These are phyloP conservation scores for Alternaria sp. DNA, from an alignment of 2,329 filamentous ascomycete species.

Conservation along the genomic window DNA sequence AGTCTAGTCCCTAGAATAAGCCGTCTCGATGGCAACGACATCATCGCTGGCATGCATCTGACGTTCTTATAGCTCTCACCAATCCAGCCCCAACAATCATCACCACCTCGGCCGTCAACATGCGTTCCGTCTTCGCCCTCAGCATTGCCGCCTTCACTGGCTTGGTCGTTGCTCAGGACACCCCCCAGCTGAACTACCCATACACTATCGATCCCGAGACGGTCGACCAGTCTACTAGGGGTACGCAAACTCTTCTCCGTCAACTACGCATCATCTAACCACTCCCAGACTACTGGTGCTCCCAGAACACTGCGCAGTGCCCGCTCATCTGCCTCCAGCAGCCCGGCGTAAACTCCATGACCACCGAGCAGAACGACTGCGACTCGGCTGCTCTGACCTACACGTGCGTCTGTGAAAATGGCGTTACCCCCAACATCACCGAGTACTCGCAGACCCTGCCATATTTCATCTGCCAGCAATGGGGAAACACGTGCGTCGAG, in stretches of 20 bases:
- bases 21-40: not conserved
- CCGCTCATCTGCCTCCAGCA: conserved; percentile 76
- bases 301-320: conserved; percentile 68
- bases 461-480: conserved; percentile 77
- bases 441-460: conserved; percentile 82
- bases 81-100: conserved; percentile 12
- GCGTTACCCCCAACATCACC: conserved; percentile 72
- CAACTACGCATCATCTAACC: conserved; percentile 30
- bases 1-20: conserved; percentile 22
- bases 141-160: conserved; percentile 61
- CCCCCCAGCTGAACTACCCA: conserved; percentile 39
- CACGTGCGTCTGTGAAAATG: conserved; percentile 74
- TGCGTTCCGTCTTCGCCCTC: conserved; percentile 62
- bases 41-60: not conserved
- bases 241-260: conserved; percentile 54
- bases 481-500: conserved; percentile 72
- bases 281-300: conserved; percentile 69
- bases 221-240: conserved; percentile 63
- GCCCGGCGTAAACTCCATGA: conserved; percentile 54
- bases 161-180: conserved; percentile 59
- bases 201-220: conserved; percentile 68
- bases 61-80: conserved; percentile 14
- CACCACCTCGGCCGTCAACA: conserved; percentile 39
- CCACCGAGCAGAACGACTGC: conserved; percentile 70
- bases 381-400: conserved; percentile 70